These are phyloP conservation scores for Aspergillus thermomutatus DNA, from an alignment of 2,329 filamentous ascomycete species.

Conservation along the genomic window DNA sequence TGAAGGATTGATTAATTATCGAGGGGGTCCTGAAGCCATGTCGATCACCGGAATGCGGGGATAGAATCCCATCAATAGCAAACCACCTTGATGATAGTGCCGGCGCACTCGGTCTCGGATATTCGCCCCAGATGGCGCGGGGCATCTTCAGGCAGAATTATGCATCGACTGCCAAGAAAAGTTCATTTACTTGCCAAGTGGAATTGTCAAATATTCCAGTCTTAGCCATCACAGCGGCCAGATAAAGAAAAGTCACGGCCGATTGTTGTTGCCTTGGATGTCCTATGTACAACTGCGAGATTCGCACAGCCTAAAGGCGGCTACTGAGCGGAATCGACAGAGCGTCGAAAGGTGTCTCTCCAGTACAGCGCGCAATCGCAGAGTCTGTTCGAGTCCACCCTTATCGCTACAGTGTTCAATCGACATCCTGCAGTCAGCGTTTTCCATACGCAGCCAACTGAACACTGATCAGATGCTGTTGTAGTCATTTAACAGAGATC, in stretches of 20 bases:
- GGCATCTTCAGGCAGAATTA: background rate
- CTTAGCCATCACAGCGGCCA: background rate
- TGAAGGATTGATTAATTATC: slow-evolving; percentile 14
- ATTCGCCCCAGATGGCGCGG: background rate
- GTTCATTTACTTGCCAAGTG: background rate
- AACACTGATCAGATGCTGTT: background rate
- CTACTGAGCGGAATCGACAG: background rate
- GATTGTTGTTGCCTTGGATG: background rate
- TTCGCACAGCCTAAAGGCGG: background rate
- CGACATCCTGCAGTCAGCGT: background rate
- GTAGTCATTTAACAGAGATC: background rate
- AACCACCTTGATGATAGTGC: background rate
- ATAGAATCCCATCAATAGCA: slow-evolving; percentile 19
- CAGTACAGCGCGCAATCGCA: too few relatives aligned
- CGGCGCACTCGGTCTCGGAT: background rate
- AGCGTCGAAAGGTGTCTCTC: too few relatives aligned
- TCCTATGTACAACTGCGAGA: background rate
- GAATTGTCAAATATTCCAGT: background rate
- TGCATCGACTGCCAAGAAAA: background rate
- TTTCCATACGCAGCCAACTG: background rate
- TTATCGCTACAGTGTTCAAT: background rate
- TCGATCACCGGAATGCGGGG: slow-evolving; percentile 19
- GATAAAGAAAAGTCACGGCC: background rate
- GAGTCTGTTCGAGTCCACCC: background rate
- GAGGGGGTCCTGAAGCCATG: slow-evolving; percentile 9